Base-by-base conservation (phyloP, 495 filamentous ascomycete species). In the Rostrohypoxylon terebratum region DNA sequence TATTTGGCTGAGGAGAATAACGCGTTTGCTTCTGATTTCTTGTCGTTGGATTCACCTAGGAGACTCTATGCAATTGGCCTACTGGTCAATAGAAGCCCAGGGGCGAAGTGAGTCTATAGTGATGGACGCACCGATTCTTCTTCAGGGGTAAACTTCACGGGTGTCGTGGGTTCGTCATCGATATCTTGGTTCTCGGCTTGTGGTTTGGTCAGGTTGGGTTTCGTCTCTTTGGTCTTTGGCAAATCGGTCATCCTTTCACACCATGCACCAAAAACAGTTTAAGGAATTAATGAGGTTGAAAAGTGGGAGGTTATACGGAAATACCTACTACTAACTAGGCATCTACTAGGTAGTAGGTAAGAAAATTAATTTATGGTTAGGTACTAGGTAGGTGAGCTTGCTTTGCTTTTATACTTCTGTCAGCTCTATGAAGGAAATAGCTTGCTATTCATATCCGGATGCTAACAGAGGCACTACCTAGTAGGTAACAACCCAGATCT, bases 21-120 rank as follows among this genome's bases (percentile, higher is more conserved):
- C 18, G 84, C 73, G 77, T 97, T 99, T 9, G 94, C 96, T 70
- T 90, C 85, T 2, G 86, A 72, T 81, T 97, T 97, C 65, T 91
- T 90, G 8, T 87, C 78, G 73, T 92, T 89, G 14, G 94, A 92
- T 82, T 94, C 88, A 33, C 84, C 78, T 31, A 97, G 76, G 44
- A 97, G 85, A 25, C 84, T 80, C 91, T 94, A 68, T n/a, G 28
- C 9, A 33, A 20, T 23, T 4, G 18, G 36, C 1, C 36, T 54
- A 16, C 66, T 33, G 45, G 47, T 73, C 28, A 72, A 47, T 72
- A 33, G 36, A n/a, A 60, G 25, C 18, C 4, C 21, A 42, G 25
- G 20, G 42, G 34, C 3, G 44, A 34, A 64, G 20, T 47, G 7
- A 33, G 54, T 23, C 44, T 33, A 68, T 60, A 23, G 33, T 33